These are phyloP conservation scores for Hemisphaericaspora xylofermentans DNA, from an alignment of 1,139 yeast genomes.

Conservation along the genomic window DNA sequence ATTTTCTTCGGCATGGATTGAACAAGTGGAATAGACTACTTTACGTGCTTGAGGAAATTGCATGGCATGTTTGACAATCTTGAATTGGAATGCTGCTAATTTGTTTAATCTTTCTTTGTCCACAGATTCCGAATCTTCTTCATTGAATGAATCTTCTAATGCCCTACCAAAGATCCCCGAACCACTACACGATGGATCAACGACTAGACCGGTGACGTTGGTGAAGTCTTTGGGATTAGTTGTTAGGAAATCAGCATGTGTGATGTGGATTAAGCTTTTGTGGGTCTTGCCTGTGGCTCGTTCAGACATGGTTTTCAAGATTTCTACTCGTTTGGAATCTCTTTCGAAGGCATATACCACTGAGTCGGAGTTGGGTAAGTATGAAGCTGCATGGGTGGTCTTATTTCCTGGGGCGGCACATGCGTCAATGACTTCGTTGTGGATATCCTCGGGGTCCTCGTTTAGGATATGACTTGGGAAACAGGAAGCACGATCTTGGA, in stretches of 20 bases:
- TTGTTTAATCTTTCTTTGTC: slow-evolving; percentile 63
- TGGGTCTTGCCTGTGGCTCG: slow-evolving; percentile 65
- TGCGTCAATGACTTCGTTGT: slow-evolving; percentile 73
- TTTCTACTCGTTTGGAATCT: slow-evolving; percentile 68
- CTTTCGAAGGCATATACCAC: slow-evolving; percentile 84
- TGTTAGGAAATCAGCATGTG: slow-evolving; percentile 81
- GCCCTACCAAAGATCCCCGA: slow-evolving; percentile 94
- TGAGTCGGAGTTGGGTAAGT: slow-evolving; percentile 33
- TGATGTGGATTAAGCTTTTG: slow-evolving; percentile 56
- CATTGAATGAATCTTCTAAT: slow-evolving; percentile 41
- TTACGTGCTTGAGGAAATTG: slow-evolving; percentile 71
- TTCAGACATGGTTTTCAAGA: slow-evolving; percentile 74
- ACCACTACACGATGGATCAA: slow-evolving; percentile 98
- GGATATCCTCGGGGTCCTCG: slow-evolving; percentile 47
- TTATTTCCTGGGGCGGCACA: slow-evolving; percentile 99
- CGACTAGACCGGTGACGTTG: slow-evolving; percentile 75
- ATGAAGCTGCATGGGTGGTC: slow-evolving; percentile 86
- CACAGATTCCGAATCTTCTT: slow-evolving; percentile 40
- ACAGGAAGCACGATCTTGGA: slow-evolving; percentile 96
- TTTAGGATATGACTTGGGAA: slow-evolving; percentile 86
- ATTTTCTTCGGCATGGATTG: slow-evolving; percentile 89
- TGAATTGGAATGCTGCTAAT: slow-evolving; percentile 81
- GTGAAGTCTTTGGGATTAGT: slow-evolving; percentile 60
- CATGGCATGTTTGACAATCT: slow-evolving; percentile 85
- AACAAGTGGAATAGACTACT: slow-evolving; percentile 94